A percentile compares a stretch with the other conserved stretches of the same genome.
Conservation (phyloP, 768 basidiomycete species). For the Tricholoma sp. region DNA sequence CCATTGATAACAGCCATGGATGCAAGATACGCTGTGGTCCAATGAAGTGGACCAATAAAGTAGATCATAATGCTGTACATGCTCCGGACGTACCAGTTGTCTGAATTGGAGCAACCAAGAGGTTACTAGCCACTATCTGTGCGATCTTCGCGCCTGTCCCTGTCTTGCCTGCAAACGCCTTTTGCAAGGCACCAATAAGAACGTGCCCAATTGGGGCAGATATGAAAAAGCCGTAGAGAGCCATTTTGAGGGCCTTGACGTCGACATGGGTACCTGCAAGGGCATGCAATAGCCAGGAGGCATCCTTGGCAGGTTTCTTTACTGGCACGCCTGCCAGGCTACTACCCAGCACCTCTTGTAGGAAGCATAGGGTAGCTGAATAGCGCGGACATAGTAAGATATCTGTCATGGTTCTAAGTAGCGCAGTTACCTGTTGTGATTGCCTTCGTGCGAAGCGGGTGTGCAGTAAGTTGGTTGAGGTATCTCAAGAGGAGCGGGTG, state of each 20-base stretch:
- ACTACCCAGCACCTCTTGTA: constrained; percentile 81
- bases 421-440: constrained; percentile 56
- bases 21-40: constrained; percentile 55
- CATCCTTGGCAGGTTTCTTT: constrained; percentile 44
- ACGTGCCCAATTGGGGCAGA: constrained; percentile 79
- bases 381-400: constrained; percentile 1
- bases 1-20: constrained; percentile 85
- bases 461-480: constrained; percentile 55
- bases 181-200: constrained; percentile 70
- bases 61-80: not conserved
- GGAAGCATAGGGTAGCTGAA: constrained; percentile 50
- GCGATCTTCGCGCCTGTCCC: constrained; percentile 56
- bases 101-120: constrained; percentile 75
- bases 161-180: constrained; percentile 70
- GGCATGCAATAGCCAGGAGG: constrained; percentile 44
- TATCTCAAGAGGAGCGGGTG: constrained; percentile 64
- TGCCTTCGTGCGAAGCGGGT: constrained; percentile 80
- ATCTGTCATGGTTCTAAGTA: not conserved
- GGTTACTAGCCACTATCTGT: constrained; percentile 72
- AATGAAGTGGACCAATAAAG: not conserved
- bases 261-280: constrained; percentile 59
- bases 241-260: constrained; percentile 77
- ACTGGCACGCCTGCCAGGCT: constrained; percentile 60
- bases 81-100: constrained; percentile 43
- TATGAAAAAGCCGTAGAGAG: constrained; percentile 74